phyloP scores from a whole-genome alignment of 169 alveolate species.

The Plasmodium fragile region DNA sequence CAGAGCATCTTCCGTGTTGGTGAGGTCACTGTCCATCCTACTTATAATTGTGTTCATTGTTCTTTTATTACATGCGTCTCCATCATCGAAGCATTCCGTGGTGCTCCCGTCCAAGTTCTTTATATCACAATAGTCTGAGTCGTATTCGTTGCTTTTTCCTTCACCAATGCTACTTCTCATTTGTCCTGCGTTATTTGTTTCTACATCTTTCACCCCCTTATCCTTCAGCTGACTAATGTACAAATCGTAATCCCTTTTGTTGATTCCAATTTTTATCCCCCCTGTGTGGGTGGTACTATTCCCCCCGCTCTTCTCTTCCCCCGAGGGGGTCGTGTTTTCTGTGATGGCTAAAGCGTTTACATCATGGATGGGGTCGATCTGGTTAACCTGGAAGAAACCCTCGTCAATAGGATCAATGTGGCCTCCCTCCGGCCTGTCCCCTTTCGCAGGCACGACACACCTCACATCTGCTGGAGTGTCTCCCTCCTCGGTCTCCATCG shows the following conservation, averaged over 20 bases:
- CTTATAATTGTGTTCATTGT: not conserved
- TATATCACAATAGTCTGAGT: not conserved
- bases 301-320: not conserved
- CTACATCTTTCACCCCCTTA: not conserved
- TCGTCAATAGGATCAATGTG: not conserved
- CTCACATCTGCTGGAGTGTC: not conserved
- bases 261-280: conserved; percentile 62
- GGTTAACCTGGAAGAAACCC: not conserved
- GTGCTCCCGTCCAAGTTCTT: not conserved
- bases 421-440: not conserved
- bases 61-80: not conserved
- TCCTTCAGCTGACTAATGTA: conserved; percentile 69
- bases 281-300: not conserved
- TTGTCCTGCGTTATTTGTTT: not conserved
- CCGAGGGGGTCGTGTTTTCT: not conserved
- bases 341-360: not conserved
- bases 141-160: not conserved
- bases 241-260: conserved; percentile 53
- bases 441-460: not conserved
- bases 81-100: not conserved
- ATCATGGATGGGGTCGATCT: not conserved
- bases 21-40: not conserved
- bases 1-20: not conserved
- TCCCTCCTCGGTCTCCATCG: not conserved
- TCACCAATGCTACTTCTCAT: not conserved